A percentile compares a stretch with the other conserved stretches of the same genome.
Evolutionary conservation across 805 yeast species (phyloP).

Genomic region (Limtongia smithiae): DNA sequence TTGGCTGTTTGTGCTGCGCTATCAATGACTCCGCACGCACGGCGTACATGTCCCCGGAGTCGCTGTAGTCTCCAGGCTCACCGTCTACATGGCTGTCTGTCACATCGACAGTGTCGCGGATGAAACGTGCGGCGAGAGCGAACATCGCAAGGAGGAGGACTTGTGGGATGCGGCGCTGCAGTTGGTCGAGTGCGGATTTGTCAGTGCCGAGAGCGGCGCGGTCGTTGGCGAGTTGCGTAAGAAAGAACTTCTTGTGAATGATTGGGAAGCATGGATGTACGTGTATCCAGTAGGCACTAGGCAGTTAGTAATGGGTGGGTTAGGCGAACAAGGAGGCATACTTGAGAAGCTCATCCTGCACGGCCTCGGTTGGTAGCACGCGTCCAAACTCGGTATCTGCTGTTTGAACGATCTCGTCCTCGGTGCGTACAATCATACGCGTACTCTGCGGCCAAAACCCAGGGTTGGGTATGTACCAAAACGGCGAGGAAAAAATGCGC

Average conservation of each 20-base stretch:
- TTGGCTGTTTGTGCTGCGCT: conserved; percentile 4
- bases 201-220: neutral
- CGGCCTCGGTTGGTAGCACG: neutral
- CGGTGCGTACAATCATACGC: conserved; percentile 5
- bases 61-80: conserved; percentile 8
- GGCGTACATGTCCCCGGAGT: conserved; percentile 1
- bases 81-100: too few species aligned
- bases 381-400: neutral
- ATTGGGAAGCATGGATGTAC: conserved; percentile 6
- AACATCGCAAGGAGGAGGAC: conserved; percentile 1
- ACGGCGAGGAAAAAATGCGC: conserved; percentile 1
- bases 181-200: neutral
- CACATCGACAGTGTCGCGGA: neutral
- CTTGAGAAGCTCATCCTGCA: conserved; percentile 3
- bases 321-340: neutral
- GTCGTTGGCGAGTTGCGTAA: conserved; percentile 1
- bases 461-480: conserved; percentile 8
- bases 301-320: neutral
- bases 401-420: conserved; percentile 1
- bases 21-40: neutral
- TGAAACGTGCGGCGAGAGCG: conserved; percentile 5
- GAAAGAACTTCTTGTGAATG: neutral
- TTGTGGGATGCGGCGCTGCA: conserved; percentile 5
- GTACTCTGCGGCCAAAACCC: conserved; percentile 5
- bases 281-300: conserved; percentile 3